A percentile compares a stretch with the other conserved stretches of the same genome.
Evolutionary conservation across 768 basidiomycete species (phyloP).

Genomic region (Agrocybe pediades): DNA sequence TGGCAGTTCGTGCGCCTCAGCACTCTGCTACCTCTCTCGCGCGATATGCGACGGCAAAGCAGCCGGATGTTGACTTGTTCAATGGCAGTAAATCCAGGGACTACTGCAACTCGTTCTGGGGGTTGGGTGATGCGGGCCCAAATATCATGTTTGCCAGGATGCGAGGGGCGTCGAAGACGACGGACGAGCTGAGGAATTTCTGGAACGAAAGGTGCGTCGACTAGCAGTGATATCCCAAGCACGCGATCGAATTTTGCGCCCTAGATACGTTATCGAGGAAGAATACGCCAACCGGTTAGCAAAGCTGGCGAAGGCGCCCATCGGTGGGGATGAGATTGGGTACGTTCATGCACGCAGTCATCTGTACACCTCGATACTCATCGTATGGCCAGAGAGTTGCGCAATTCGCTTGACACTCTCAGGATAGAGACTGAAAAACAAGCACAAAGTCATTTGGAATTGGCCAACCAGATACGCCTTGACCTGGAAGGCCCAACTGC

Average conservation of each 20-base stretch:
- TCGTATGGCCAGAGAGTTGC: slow-evolving; percentile 62
- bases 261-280: slow-evolving; percentile 86
- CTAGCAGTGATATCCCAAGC: slow-evolving; percentile 3
- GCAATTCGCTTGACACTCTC: slow-evolving; percentile 77
- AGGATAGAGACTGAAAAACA: slow-evolving; percentile 83
- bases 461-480: slow-evolving; percentile 71
- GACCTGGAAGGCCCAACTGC: slow-evolving; percentile 69
- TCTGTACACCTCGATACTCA: slow-evolving; percentile 1
- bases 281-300: slow-evolving; percentile 86
- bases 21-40: slow-evolving; percentile 70
- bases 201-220: slow-evolving; percentile 90
- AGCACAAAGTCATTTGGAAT: slow-evolving; percentile 65
- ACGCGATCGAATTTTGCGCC: slow-evolving; percentile 9
- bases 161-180: slow-evolving; percentile 80
- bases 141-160: slow-evolving; percentile 88
- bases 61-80: slow-evolving; percentile 47
- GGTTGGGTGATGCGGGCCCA: slow-evolving; percentile 78
- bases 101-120: slow-evolving; percentile 99
- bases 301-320: slow-evolving; percentile 71
- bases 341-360: slow-evolving; percentile 38
- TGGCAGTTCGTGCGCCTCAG: slow-evolving; percentile 68
- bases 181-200: slow-evolving; percentile 84
- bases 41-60: slow-evolving; percentile 55
- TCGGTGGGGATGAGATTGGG: slow-evolving; percentile 94
- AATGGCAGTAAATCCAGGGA: slow-evolving; percentile 48